phyloP scores from a whole-genome alignment of 805 yeast genomes.

The Maudiozyma pseudohumilis region DNA sequence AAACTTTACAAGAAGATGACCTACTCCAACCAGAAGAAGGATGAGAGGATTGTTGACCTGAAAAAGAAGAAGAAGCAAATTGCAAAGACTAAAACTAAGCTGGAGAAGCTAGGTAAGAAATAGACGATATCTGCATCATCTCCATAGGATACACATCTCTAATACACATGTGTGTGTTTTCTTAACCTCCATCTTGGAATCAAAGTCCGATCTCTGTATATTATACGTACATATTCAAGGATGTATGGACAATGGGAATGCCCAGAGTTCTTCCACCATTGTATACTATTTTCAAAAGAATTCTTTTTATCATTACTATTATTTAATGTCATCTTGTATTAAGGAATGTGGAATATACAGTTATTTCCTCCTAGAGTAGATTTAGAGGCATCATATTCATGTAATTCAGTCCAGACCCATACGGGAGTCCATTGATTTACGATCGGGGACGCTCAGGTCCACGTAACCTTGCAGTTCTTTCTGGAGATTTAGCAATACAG shows the following conservation, averaged over 20 bases:
- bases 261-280: too few relatives aligned
- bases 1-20: slow-evolving; percentile 92
- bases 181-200: too few relatives aligned
- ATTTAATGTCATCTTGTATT: too few relatives aligned
- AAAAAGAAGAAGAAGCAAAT: slow-evolving; percentile 61
- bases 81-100: slow-evolving; percentile 49
- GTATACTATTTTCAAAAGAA: neutral
- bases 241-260: too few relatives aligned
- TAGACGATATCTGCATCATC: slow-evolving; percentile 3
- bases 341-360: too few relatives aligned
- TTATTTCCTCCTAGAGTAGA: too few relatives aligned
- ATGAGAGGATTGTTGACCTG: slow-evolving; percentile 59
- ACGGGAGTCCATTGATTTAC: slow-evolving; percentile 74
- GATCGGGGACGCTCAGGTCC: slow-evolving; percentile 62
- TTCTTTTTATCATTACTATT: neutral
- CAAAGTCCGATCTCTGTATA: too few relatives aligned
- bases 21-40: slow-evolving; percentile 77
- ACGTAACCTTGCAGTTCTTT: slow-evolving; percentile 59
- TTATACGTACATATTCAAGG: too few relatives aligned
- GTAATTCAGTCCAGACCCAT: slow-evolving; percentile 3
- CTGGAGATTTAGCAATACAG: slow-evolving; percentile 52
- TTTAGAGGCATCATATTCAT: too few relatives aligned
- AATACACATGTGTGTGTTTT: neutral
- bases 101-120: slow-evolving; percentile 26
- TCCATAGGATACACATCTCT: neutral